Percentiles rank a stretch among this genome's conserved stretches.
These are phyloP conservation scores for Microascus cirrosus DNA, from an alignment of 2,329 filamentous ascomycete species.

Conservation along the genomic window DNA sequence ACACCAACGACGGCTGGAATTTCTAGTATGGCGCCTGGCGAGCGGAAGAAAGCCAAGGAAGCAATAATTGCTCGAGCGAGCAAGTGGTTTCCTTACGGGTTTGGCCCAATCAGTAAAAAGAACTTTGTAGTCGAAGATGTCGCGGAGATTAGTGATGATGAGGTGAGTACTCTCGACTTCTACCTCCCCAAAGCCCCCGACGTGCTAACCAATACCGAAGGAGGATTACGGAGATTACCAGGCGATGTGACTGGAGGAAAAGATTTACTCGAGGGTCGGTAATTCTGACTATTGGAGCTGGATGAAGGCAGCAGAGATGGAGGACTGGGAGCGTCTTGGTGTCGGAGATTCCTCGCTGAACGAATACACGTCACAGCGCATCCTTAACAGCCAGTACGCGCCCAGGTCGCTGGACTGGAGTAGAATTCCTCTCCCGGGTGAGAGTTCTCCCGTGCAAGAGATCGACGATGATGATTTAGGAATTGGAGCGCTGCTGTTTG, in stretches of 20 bases:
- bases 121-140: conserved; percentile 33
- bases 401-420: not conserved
- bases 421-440: not conserved
- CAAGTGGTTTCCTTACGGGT: conserved; percentile 36
- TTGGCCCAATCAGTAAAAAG: conserved; percentile 26
- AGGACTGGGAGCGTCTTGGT: not conserved
- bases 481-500: not conserved
- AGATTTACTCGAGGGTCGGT: not conserved
- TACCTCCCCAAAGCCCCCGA: too few relatives aligned
- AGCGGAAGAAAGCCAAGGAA: conserved; percentile 22
- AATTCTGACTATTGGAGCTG: conserved; percentile 9
- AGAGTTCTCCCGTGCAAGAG: not conserved
- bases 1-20: not conserved
- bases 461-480: not conserved
- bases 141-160: conserved; percentile 26
- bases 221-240: conserved; percentile 31
- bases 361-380: not conserved
- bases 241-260: conserved; percentile 10
- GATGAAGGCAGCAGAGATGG: conserved; percentile 5
- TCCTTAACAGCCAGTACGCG: not conserved
- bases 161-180: too few relatives aligned
- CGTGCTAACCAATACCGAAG: too few relatives aligned
- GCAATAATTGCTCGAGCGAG: conserved; percentile 25
- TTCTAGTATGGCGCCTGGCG: conserved; percentile 15
- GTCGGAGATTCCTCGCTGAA: not conserved